phyloP scores from a whole-genome alignment of 345 rosid genomes.

The Salix brachista region DNA sequence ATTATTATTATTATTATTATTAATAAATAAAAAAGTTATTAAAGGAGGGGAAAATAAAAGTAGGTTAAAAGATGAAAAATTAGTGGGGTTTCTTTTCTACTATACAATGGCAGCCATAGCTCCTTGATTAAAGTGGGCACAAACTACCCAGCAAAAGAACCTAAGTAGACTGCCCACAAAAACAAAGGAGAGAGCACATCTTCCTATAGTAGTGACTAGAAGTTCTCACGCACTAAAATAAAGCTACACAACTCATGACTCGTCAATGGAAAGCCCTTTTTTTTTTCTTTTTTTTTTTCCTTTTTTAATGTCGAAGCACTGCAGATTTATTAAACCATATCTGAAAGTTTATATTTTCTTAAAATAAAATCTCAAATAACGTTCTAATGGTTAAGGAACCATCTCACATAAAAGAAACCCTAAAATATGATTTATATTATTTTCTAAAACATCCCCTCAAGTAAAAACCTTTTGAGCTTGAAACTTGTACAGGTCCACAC shows the following conservation, averaged over 20 bases:
- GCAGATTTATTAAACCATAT: not conserved
- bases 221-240: not conserved
- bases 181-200: not conserved
- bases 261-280: not conserved
- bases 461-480: fast-evolving
- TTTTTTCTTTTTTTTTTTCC: no score
- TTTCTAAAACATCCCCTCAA: no score
- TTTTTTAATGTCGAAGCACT: not conserved
- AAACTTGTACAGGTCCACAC: fast-evolving
- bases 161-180: not conserved
- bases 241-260: not conserved
- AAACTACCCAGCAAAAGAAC: conserved; percentile 8
- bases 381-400: fast-evolving
- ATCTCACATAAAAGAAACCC: no score
- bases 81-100: not conserved
- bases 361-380: no score
- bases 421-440: no score
- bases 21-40: no score
- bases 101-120: no score
- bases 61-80: no score
- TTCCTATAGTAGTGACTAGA: conserved; percentile 8
- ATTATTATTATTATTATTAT: no score
- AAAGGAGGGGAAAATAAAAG: not conserved
- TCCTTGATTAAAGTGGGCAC: conserved; percentile 8
- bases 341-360: no score